These are phyloP conservation scores for Fusarium graminum DNA, from an alignment of 2,329 filamentous ascomycete species.

Conservation along the genomic window DNA sequence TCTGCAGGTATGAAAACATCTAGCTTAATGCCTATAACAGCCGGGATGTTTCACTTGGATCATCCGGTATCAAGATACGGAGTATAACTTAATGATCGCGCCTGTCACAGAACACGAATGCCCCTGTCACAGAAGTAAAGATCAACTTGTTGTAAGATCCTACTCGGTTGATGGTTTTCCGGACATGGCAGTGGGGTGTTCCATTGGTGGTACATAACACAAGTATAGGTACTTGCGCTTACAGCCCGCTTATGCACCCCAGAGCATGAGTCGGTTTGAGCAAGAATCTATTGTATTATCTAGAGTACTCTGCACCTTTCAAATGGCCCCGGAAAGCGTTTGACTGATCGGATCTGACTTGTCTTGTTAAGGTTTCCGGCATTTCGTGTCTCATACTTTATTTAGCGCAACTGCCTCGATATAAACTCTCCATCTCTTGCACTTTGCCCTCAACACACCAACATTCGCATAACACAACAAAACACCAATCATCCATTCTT, in stretches of 20 bases:
- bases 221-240: slow-evolving; percentile 35
- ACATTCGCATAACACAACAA: not conserved
- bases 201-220: slow-evolving; percentile 21
- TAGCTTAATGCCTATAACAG: not conserved
- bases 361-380: not conserved
- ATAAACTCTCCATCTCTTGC: not conserved
- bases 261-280: slow-evolving; percentile 36
- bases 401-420: not conserved
- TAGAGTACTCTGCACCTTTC: not conserved
- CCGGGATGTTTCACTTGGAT: not conserved
- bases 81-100: not conserved
- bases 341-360: not conserved
- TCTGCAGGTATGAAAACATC: not conserved
- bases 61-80: not conserved
- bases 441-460: not conserved
- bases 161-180: not conserved
- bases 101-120: not conserved
- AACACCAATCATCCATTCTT: not conserved
- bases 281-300: slow-evolving; percentile 31
- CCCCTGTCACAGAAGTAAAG: not conserved
- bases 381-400: not conserved
- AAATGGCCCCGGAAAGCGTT: not conserved
- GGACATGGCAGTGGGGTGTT: not conserved
- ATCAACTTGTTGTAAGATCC: not conserved
- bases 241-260: slow-evolving; percentile 4